Base-by-base conservation (phyloP, 2,329 filamentous ascomycete genomes). In the Penicillium sp. region DNA sequence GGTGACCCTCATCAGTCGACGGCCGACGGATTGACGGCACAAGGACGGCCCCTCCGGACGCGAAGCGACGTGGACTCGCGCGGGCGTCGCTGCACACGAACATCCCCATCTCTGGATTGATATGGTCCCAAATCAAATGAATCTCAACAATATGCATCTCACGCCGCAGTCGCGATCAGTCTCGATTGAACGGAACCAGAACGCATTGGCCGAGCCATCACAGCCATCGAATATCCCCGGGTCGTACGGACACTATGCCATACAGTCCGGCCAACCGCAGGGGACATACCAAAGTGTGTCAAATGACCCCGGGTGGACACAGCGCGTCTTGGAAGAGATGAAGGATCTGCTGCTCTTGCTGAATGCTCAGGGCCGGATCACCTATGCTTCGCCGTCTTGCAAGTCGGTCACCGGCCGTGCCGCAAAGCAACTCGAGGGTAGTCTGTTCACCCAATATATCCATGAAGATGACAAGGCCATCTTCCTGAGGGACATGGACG, bases 301-400 rank as follows among this genome's bases (percentile, higher is more conserved):
- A 12, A 83, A 83, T 66, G 73, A 82, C 49, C 72, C 79, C 52
- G 84, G 93, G 65, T 96, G 91, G 91, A 86, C 88, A 12, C 87
- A 90, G 65, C 85, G 88, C 56, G 85, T 95, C 9, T 81, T 96
- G 25, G 88, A 94, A 67, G 90, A 95, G 74, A 76, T 97, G 58
- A 87, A 85, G 64, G 91, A 96, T 68, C 82, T 96, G 58, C 72
- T 95, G 47, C 84, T 95, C 64, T 90, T 97, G 50, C 79, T 97
- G 44, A 90, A 89, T 40, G 81, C 88, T 25, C 84, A 93, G 60
- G 89, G 90, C 34, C 82, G 86, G 55, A 85, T 97, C 59, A 80
- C 87, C 50, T 95, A 93, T 64, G 82, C 86, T n/a, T 95, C 90
- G 33, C 86, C 88, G 1, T 93, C 86, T 49, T 81, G 86, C 58